Percentiles rank a stretch among this genome's conserved stretches.
Conservation (phyloP, 2,329 filamentous ascomycete species). For the Trichophyton benhamiae region DNA sequence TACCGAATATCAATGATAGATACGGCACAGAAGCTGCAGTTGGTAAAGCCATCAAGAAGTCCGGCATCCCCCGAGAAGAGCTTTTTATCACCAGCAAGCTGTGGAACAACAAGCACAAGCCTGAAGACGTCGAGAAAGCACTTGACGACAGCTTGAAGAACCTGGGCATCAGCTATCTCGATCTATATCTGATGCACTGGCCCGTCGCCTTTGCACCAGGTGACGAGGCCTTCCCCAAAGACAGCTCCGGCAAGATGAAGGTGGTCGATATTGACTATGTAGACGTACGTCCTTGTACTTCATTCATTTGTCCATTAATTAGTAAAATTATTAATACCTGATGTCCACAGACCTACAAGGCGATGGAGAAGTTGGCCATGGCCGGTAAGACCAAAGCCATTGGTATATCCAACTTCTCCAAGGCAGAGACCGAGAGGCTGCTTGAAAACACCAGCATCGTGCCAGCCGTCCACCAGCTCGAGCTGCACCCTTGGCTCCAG, state of each 20-base stretch:
- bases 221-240: constrained; percentile 37
- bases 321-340: not conserved
- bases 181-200: constrained; percentile 60
- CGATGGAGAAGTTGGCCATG: constrained; percentile 46
- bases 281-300: constrained; percentile 25
- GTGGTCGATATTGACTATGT: constrained; percentile 38
- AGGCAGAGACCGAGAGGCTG: constrained; percentile 11
- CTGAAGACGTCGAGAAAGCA: constrained; percentile 50
- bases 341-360: constrained; percentile 45
- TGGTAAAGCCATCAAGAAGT: constrained; percentile 51
- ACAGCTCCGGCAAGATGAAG: constrained; percentile 31
- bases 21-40: constrained; percentile 57
- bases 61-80: constrained; percentile 50
- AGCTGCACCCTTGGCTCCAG: constrained; percentile 43
- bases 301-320: not conserved
- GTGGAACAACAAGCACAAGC: constrained; percentile 53
- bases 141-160: constrained; percentile 50
- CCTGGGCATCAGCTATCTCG: constrained; percentile 54
- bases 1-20: constrained; percentile 15
- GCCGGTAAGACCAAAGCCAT: constrained; percentile 54
- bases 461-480: constrained; percentile 41
- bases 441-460: constrained; percentile 26
- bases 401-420: constrained; percentile 40
- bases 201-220: constrained; percentile 43
- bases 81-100: constrained; percentile 57